phyloP scores from a whole-genome alignment of 768 basidiomycete genomes.

The Lyophyllum decastes region DNA sequence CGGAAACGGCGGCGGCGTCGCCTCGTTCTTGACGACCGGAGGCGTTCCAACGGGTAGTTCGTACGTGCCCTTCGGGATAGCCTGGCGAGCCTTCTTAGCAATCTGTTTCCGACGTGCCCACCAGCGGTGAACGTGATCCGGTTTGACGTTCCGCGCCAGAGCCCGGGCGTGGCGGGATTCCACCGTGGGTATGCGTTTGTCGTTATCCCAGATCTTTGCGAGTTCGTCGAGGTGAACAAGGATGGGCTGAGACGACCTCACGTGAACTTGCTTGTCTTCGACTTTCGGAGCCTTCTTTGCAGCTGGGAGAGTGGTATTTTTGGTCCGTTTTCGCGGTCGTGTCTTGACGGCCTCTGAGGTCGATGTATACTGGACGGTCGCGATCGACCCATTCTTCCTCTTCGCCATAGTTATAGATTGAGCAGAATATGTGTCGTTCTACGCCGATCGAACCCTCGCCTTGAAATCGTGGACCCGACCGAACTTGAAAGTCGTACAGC shows the following conservation, averaged over 20 bases:
- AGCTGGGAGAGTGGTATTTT: background rate
- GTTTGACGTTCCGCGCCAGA: slow-evolving; percentile 35
- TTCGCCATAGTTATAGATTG: background rate
- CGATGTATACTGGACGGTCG: slow-evolving; percentile 7
- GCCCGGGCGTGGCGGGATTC: slow-evolving; percentile 40
- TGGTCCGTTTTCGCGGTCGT: slow-evolving; percentile 2
- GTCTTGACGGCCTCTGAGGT: slow-evolving; percentile 17
- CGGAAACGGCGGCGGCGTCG: background rate
- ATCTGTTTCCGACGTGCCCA: slow-evolving; percentile 34
- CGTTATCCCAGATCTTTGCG: slow-evolving; percentile 32
- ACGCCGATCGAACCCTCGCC: no score
- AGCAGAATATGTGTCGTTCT: no score
- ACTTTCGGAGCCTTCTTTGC: background rate
- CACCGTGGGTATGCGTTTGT: slow-evolving; percentile 37
- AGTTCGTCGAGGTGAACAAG: slow-evolving; percentile 35
- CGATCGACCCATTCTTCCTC: background rate
- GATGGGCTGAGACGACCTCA: background rate
- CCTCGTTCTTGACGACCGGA: slow-evolving; percentile 18
- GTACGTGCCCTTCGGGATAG: slow-evolving; percentile 34
- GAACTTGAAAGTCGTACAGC: no score
- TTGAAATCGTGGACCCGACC: no score
- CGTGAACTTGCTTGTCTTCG: slow-evolving; percentile 5
- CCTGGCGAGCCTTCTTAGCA: slow-evolving; percentile 27
- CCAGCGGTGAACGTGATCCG: slow-evolving; percentile 36
- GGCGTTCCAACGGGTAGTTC: slow-evolving; percentile 37